Conservation (phyloP, 2,329 filamentous ascomycete genomes). For the Ceratocystiopsis minuta region DNA sequence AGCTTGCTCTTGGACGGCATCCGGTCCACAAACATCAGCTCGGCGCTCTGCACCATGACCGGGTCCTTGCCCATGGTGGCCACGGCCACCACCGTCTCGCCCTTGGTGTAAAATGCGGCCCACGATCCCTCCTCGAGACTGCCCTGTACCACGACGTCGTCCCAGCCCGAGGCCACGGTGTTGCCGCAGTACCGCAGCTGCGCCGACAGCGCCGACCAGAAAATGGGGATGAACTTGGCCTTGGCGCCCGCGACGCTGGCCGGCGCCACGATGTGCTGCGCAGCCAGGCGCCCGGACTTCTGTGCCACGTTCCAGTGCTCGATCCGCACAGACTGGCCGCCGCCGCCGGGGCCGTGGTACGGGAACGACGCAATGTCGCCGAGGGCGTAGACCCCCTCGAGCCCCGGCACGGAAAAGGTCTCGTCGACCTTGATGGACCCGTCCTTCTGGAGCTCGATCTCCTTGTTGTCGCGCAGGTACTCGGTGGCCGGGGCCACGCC, state of each 20-base stretch:
- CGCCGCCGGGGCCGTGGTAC: conserved; percentile 74
- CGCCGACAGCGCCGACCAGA: conserved; percentile 84
- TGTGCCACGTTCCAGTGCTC: conserved; percentile 99
- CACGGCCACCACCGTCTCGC: conserved; percentile 74
- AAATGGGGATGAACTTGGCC: conserved; percentile 66
- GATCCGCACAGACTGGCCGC: conserved; percentile 58
- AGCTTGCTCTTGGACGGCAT: conserved; percentile 75
- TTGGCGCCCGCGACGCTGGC: conserved; percentile 26
- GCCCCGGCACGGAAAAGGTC: conserved; percentile 54
- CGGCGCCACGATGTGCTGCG: conserved; percentile 55
- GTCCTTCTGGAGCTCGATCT: conserved; percentile 57
- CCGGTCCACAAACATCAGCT: conserved; percentile 65
- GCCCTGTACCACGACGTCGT: conserved; percentile 68
- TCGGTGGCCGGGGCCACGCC: conserved; percentile 75
- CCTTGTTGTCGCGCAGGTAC: conserved; percentile 56
- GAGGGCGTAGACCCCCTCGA: conserved; percentile 76
- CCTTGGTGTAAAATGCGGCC: conserved; percentile 74
- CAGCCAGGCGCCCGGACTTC: conserved; percentile 69
- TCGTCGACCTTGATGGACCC: conserved; percentile 74
- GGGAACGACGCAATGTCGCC: conserved; percentile 93
- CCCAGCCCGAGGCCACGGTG: conserved; percentile 51
- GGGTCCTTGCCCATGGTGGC: conserved; percentile 85
- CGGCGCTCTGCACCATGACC: conserved; percentile 61
- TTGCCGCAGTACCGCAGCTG: conserved; percentile 92
- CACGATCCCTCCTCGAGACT: conserved; percentile 64